Percentiles rank a stretch among this genome's conserved stretches.
These are phyloP conservation scores for Zalaria sp. DNA, from an alignment of 2,329 filamentous ascomycete genomes.

Conservation along the genomic window DNA sequence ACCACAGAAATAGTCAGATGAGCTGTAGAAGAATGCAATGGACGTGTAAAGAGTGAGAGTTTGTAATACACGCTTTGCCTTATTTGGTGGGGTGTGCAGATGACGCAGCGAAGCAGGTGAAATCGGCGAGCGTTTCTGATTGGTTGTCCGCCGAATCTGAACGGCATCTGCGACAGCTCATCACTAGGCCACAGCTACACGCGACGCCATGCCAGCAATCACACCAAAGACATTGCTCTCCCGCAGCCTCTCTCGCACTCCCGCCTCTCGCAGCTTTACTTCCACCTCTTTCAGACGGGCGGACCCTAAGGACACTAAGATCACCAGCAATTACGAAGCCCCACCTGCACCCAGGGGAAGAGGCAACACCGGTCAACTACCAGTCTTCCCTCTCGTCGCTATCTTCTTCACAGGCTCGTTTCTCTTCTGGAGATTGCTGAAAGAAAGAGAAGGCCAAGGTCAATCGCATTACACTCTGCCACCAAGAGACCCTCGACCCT, in stretches of 20 bases:
- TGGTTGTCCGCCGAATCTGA: too few species aligned
- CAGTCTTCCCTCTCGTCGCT: constrained; percentile 29
- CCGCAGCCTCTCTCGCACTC: too few species aligned
- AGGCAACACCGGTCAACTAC: constrained; percentile 20
- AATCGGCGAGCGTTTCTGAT: too few species aligned
- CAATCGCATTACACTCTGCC: constrained; percentile 13
- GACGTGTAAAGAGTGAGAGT: too few species aligned
- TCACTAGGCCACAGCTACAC: too few species aligned
- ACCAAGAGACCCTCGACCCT: constrained; percentile 11
- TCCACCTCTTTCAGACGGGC: neutral
- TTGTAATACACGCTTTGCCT: neutral
- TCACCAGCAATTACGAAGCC: constrained; percentile 3
- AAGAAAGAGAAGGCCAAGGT: constrained; percentile 26
- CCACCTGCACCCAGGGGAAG: constrained; percentile 7
- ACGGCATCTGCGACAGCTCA: too few species aligned
- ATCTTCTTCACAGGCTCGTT: constrained; percentile 32
- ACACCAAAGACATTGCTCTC: too few species aligned
- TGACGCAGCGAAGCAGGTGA: too few species aligned
- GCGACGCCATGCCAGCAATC: too few species aligned
- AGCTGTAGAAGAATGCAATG: too few species aligned
- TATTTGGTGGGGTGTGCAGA: neutral
- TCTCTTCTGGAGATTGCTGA: constrained; percentile 32
- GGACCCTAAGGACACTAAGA: constrained; percentile 3
- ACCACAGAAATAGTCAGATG: too few species aligned
- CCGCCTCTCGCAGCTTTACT: neutral